Percentiles rank a stretch among this genome's conserved stretches.
Evolutionary conservation across 257 asterid genomes (phyloP).

Genomic region (Solanum appendiculatum): DNA sequence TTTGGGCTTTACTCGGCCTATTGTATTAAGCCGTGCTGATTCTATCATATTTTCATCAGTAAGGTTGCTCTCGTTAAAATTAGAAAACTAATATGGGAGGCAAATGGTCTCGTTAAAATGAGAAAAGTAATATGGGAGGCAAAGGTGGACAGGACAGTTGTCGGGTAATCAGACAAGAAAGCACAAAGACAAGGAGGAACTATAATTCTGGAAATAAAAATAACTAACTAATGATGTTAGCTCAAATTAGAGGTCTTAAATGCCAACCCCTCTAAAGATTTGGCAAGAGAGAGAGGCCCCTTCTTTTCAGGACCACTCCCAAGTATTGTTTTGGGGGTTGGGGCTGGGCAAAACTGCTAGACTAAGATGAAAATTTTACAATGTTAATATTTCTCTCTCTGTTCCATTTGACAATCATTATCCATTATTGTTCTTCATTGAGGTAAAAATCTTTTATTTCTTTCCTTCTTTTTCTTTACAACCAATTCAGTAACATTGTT

Average conservation of each 20-base stretch:
- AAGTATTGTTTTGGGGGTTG: slow-evolving; percentile 6
- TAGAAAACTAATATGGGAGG: not conserved
- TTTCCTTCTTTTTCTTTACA: not conserved
- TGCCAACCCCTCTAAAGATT: not conserved
- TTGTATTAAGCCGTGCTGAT: too few relatives aligned
- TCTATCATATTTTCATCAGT: too few relatives aligned
- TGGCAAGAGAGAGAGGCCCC: slow-evolving; percentile 7
- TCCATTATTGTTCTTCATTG: not conserved
- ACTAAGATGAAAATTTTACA: not conserved
- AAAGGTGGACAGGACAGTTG: too few relatives aligned
- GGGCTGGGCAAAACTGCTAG: slow-evolving; percentile 6
- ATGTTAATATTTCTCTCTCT: not conserved
- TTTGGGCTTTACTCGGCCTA: too few relatives aligned
- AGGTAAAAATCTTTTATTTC: not conserved
- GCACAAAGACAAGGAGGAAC: not conserved
- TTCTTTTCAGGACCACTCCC: slow-evolving; percentile 12
- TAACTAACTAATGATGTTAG: not conserved
- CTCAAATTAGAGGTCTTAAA: slow-evolving; percentile 7
- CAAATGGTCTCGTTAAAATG: too few relatives aligned
- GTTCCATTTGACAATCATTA: not conserved
- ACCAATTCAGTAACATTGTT: not conserved
- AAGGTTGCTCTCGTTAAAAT: too few relatives aligned
- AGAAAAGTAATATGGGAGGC: too few relatives aligned
- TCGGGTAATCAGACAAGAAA: not conserved
- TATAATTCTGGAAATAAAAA: not conserved